phyloP scores from a whole-genome alignment of 345 rosid species.

The Populus nigra region DNA sequence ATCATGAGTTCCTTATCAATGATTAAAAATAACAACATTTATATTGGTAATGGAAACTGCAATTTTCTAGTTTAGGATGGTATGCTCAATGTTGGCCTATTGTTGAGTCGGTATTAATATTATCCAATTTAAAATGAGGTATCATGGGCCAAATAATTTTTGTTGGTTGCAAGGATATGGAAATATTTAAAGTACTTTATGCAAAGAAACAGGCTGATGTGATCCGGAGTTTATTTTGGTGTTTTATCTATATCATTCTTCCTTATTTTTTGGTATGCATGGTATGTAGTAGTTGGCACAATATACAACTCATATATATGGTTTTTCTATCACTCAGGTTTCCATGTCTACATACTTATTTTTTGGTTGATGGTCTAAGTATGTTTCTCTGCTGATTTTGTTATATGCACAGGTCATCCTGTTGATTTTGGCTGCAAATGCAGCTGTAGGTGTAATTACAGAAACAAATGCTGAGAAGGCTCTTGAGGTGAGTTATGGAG shows the following conservation, averaged over 20 bases:
- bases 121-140: background rate
- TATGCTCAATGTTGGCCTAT: too few species aligned
- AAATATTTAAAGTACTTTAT: background rate
- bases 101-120: too few species aligned
- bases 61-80: too few species aligned
- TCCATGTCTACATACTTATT: conserved; percentile 13
- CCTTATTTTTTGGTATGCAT: background rate
- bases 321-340: background rate
- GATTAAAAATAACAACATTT: too few species aligned
- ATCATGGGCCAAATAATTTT: background rate
- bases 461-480: conserved; percentile 99
- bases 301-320: conserved; percentile 2
- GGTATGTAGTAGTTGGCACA: background rate
- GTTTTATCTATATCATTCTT: background rate
- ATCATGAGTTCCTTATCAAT: too few species aligned
- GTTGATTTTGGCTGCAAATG: conserved; percentile 98
- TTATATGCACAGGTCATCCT: conserved; percentile 66
- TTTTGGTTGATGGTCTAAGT: conserved; percentile 1
- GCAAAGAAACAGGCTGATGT: background rate
- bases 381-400: conserved; percentile 15
- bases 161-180: background rate
- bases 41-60: too few species aligned
- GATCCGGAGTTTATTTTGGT: background rate
- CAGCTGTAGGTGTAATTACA: conserved; percentile 95
- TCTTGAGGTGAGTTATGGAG: conserved; percentile 63